Base-by-base conservation (phyloP, 352 stramenopile species). In the Globisporangium alternatum region DNA sequence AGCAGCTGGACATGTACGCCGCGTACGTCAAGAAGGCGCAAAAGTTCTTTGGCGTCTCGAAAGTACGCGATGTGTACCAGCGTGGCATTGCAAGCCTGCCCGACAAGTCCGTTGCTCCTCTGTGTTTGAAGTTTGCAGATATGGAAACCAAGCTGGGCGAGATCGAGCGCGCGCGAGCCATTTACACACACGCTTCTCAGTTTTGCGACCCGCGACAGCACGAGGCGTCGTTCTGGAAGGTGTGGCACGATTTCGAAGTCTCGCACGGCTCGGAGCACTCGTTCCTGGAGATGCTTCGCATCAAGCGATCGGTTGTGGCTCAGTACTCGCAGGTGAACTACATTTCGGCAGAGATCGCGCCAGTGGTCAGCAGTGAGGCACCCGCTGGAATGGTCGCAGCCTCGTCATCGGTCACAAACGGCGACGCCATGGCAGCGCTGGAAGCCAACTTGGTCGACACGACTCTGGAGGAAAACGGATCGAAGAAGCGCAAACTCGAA, bases 221-320 rank as follows among this genome's bases (percentile, higher is more conserved):
- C 65, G 88, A 97, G 61, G 84, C 80, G 3, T 85, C 88, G 31
- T 99, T 99, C 70, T 99, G 98, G 98, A 91, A 90, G 35, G 69
- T 90, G 13, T 99, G 98, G 98, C 83, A 97, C 68, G 91, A 98
- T 17, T 98, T 98, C 64, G 95, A 98, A 68, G 90, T 98, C 12
- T 86, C 91, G 10, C 90, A 99, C 71, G 98, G 98, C 17, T 92
- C 84, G 62, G 97, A 99, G 72, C 97, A 99, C 60, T 99, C 97
- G 15, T 99, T 99, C 78, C 74, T 97, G 21, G 97, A 99, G 68
- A 99, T 99, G 97, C 76, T 99, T 22, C 90, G 97, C 12, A 94
- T 99, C 56, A 99, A 99, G 75, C 90, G 97, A 37, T 97, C 90
- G 25, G 97, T 99, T 1, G 85, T 98, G 63, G 96, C 95, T 45